Conservation (phyloP, 345 rosid species). For the Hevea brasiliensis region DNA sequence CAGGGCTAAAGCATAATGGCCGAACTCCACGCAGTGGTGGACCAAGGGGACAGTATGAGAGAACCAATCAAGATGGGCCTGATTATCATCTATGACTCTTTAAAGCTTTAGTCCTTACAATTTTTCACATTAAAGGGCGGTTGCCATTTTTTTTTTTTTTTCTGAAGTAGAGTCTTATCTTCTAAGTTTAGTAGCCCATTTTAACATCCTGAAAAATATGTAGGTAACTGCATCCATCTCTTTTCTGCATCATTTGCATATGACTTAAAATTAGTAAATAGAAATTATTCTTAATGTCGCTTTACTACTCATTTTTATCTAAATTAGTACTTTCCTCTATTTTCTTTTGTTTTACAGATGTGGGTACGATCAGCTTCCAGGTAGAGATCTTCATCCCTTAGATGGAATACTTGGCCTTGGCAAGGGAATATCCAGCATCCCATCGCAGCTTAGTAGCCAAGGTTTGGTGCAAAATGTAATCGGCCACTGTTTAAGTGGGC, state of each 20-base stretch:
- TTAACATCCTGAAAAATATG: neutral
- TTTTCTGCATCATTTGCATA: neutral
- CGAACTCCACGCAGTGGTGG: neutral
- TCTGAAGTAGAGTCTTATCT: too few relatives aligned
- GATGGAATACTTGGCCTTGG: conserved; percentile 98
- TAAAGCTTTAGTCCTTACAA: too few relatives aligned
- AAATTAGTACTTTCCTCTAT: neutral
- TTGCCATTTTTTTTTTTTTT: too few relatives aligned
- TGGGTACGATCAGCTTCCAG: conserved; percentile 80
- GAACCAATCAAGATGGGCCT: too few relatives aligned
- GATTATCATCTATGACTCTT: too few relatives aligned
- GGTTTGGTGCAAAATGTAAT: conserved; percentile 66
- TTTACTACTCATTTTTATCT: neutral
- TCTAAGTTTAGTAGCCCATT: too few relatives aligned
- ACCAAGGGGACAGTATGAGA: too few relatives aligned
- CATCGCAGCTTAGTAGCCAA: conserved; percentile 72
- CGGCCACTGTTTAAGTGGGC: conserved; percentile 81
- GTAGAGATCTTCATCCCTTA: conserved; percentile 64
- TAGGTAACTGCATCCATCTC: too few relatives aligned
- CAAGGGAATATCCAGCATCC: conserved; percentile 72
- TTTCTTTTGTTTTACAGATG: conserved; percentile 47
- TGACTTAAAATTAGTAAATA: neutral
- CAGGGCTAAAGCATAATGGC: neutral
- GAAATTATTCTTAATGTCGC: conserved; percentile 15
- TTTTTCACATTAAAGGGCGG: too few relatives aligned